phyloP scores from a whole-genome alignment of 164 flowering plant genomes.

The Stephania japonica region DNA sequence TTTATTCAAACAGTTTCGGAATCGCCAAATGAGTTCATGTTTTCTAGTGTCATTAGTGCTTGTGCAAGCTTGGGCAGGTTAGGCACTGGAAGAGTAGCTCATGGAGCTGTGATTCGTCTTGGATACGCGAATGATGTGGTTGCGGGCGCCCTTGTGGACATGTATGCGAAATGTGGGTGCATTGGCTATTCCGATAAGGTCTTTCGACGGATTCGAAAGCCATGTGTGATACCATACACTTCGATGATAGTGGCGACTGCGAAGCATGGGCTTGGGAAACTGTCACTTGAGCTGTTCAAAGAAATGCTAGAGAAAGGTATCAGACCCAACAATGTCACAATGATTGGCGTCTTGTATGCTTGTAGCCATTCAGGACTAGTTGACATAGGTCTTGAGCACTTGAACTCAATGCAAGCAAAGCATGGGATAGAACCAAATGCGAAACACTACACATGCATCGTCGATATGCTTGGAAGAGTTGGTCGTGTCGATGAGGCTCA shows the following conservation, averaged over 20 bases:
- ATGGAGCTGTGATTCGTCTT: slow-evolving; percentile 39
- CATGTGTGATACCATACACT: slow-evolving; percentile 46
- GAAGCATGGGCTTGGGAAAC: slow-evolving; percentile 47
- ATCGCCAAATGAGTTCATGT: slow-evolving; percentile 43
- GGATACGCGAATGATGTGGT: slow-evolving; percentile 45
- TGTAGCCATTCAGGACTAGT: slow-evolving; percentile 76
- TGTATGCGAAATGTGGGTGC: slow-evolving; percentile 72
- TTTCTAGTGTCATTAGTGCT: slow-evolving; percentile 48
- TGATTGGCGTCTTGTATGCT: slow-evolving; percentile 58
- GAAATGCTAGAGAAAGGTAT: slow-evolving; percentile 50
- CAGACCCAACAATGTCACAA: slow-evolving; percentile 60
- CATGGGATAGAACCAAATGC: slow-evolving; percentile 41
- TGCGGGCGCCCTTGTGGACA: slow-evolving; percentile 53
- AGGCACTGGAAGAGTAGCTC: slow-evolving; percentile 39
- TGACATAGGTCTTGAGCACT: slow-evolving; percentile 39
- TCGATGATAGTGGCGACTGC: slow-evolving; percentile 55
- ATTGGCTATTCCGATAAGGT: slow-evolving; percentile 38
- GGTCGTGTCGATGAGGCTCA: slow-evolving; percentile 64
- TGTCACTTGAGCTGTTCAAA: slow-evolving; percentile 44
- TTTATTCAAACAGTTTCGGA: slow-evolving; percentile 17
- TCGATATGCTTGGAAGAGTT: slow-evolving; percentile 62
- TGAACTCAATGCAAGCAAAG: slow-evolving; percentile 38
- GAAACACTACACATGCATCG: slow-evolving; percentile 52
- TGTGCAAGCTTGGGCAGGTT: slow-evolving; percentile 67
- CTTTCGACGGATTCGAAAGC: slow-evolving; percentile 33